phyloP scores from a whole-genome alignment of 345 rosid genomes.

The Brassica incana region DNA sequence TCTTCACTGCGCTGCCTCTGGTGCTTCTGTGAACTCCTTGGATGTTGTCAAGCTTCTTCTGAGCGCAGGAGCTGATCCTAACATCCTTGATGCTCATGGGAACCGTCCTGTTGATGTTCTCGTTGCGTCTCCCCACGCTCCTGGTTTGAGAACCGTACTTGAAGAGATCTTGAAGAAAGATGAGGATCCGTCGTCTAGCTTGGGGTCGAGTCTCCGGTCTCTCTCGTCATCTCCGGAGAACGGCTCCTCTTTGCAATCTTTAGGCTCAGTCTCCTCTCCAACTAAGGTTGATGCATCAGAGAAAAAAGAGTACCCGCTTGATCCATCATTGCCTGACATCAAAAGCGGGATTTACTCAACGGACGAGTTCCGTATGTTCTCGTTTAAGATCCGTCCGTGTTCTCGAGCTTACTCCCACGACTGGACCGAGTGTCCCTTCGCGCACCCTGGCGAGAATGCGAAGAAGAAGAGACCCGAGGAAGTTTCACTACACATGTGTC shows the following conservation, averaged over 20 bases:
- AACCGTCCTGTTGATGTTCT: constrained; percentile 59
- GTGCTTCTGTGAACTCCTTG: constrained; percentile 53
- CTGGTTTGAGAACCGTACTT: constrained; percentile 40
- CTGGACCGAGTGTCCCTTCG: constrained; percentile 87
- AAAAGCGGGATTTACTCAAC: constrained; percentile 67
- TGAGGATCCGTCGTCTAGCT: constrained; percentile 40
- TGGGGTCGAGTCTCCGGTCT: constrained; percentile 44
- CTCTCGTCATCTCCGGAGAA: constrained; percentile 46
- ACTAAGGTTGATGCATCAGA: constrained; percentile 29
- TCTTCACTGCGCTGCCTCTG: constrained; percentile 76
- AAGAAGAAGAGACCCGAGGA: constrained; percentile 75
- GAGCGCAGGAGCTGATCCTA: constrained; percentile 61
- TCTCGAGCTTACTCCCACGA: constrained; percentile 79
- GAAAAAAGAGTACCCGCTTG: constrained; percentile 66
- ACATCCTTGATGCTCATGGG: constrained; percentile 51
- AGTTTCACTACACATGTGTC: constrained; percentile 74
- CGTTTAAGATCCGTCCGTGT: constrained; percentile 49
- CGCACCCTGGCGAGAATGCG: constrained; percentile 79
- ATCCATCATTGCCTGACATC: constrained; percentile 72
- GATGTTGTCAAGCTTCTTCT: constrained; percentile 60
- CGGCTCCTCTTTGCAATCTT: constrained; percentile 36
- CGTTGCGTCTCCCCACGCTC: constrained; percentile 43
- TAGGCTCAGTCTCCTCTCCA: constrained; percentile 41
- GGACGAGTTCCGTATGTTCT: constrained; percentile 79
- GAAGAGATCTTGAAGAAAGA: constrained; percentile 53